A percentile compares a stretch with the other conserved stretches of the same genome.
phyloP scores from a whole-genome alignment of 768 basidiomycete genomes.

The Lactarius sp. region DNA sequence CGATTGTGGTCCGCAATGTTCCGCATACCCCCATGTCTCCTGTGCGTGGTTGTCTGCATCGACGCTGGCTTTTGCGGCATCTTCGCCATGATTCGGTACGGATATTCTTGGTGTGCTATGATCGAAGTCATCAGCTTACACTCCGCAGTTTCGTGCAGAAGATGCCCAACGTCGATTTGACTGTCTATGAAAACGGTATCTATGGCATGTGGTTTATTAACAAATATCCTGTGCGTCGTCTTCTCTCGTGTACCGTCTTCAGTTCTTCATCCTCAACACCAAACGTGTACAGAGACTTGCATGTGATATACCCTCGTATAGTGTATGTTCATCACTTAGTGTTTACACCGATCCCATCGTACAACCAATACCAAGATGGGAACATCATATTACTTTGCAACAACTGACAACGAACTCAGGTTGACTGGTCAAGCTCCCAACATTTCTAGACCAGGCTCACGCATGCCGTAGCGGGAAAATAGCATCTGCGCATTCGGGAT shows the following conservation, averaged over 20 bases:
- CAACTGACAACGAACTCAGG: slow-evolving; percentile 31
- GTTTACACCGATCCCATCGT: not conserved
- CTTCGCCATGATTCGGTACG: slow-evolving; percentile 48
- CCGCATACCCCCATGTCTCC: too few relatives aligned
- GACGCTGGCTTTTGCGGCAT: slow-evolving; percentile 58
- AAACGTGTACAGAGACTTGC: slow-evolving; percentile 40
- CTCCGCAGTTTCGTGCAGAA: slow-evolving; percentile 44
- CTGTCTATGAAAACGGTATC: slow-evolving; percentile 55
- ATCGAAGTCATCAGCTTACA: not conserved
- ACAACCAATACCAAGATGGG: slow-evolving; percentile 47
- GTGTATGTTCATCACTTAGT: slow-evolving; percentile 33
- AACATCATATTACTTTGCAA: too few relatives aligned
- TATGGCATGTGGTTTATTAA: slow-evolving; percentile 60
- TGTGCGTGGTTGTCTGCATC: slow-evolving; percentile 39
- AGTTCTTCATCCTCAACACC: not conserved
- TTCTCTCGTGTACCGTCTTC: too few relatives aligned
- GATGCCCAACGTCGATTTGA: slow-evolving; percentile 47
- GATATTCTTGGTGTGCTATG: slow-evolving; percentile 6
- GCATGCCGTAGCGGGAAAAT: slow-evolving; percentile 47
- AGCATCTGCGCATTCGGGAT: slow-evolving; percentile 46
- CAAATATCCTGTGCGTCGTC: slow-evolving; percentile 44
- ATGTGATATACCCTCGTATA: slow-evolving; percentile 59
- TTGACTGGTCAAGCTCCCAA: slow-evolving; percentile 58
- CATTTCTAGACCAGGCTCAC: slow-evolving; percentile 49
- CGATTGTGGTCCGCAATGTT: too few relatives aligned